Evolutionary conservation across 2,329 filamentous ascomycete species (phyloP), one percentile per base, ranked within the genome.

Genomic region (Botrytis sinoallii): DNA sequence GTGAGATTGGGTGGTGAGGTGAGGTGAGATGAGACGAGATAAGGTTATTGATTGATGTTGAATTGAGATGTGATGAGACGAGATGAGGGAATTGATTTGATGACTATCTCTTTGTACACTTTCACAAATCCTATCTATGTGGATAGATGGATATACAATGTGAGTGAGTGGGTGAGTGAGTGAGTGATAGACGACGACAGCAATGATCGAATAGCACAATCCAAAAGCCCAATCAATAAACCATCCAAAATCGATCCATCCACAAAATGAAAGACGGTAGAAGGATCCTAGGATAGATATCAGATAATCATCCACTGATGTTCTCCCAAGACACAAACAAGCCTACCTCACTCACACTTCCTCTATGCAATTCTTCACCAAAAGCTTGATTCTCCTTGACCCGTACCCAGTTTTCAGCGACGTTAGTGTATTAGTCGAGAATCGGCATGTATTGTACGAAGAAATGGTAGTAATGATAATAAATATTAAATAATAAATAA

Each of bases 1-100:
- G 75, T 82, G 79, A 55, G 79, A 38, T 46, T 8, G 25, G 14
- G 44, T 77, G 80, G 73, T 63, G 48, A 78, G 81, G 76, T 73
- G 76, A 77, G 80, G 80, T 64, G 38, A 74, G 32, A 32, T 32
- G 32, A 32, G 32, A 32, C 32, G 32, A 32, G 32, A 32, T 32
- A 4, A 32, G 32, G 32, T 32, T 32, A 32, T 32, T 32, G 32
- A 32, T 32, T 32, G 32, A 32, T 32, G 32, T 32, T 32, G 32
- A 32, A 32, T 32, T 32, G 32, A 32, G 32, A 32, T 32, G 32
- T 32, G 32, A 32, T 32, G 32, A 32, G 32, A 32, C 6, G 61
- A 3, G 25, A 18, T 32, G 61, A 64, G 35, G n/a, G 40, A n/a
- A n/a, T 38, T 40, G 22, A 22, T 8, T n/a, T 61, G 35, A 35